Evolutionary conservation across 1,284 basidiomycete species (phyloP).

Genomic region (Thelephora terrestris): DNA sequence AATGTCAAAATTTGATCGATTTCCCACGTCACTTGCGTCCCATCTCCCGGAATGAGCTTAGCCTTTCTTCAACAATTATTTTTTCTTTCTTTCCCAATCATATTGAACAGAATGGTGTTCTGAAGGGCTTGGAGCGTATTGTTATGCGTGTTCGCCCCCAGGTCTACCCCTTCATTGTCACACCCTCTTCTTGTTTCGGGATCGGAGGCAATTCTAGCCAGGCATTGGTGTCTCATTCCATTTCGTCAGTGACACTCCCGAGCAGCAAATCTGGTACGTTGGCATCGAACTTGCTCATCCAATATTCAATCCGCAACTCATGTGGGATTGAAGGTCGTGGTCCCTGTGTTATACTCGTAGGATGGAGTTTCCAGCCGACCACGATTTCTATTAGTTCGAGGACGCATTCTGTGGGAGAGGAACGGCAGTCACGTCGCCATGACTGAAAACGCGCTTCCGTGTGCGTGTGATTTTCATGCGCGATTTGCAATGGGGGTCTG

Average conservation of each 20-base stretch:
- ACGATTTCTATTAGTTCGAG: background rate
- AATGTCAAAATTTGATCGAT: too few relatives aligned
- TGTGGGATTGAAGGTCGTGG: too few relatives aligned
- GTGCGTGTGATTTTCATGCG: constrained; percentile 37
- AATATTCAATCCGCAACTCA: too few relatives aligned
- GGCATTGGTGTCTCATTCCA: constrained; percentile 13
- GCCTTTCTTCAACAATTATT: background rate
- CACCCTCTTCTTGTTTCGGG: constrained; percentile 25
- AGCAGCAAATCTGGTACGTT: background rate
- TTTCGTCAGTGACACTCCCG: background rate
- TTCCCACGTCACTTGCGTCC: too few relatives aligned
- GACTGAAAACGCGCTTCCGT: constrained; percentile 39
- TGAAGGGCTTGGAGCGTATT: constrained; percentile 34
- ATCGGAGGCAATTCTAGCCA: constrained; percentile 28
- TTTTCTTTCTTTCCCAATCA: constrained; percentile 1
- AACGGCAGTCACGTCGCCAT: constrained; percentile 42
- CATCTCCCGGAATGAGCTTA: too few relatives aligned
- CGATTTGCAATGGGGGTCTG: too few relatives aligned
- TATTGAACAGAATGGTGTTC: constrained; percentile 27
- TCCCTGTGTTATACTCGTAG: background rate
- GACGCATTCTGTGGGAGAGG: constrained; percentile 19
- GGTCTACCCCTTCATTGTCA: constrained; percentile 31
- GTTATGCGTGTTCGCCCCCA: constrained; percentile 23
- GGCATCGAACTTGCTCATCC: too few relatives aligned
- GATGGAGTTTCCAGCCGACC: background rate